Conservation (phyloP, 208 protist species). For the Trypanosoma caninum region DNA sequence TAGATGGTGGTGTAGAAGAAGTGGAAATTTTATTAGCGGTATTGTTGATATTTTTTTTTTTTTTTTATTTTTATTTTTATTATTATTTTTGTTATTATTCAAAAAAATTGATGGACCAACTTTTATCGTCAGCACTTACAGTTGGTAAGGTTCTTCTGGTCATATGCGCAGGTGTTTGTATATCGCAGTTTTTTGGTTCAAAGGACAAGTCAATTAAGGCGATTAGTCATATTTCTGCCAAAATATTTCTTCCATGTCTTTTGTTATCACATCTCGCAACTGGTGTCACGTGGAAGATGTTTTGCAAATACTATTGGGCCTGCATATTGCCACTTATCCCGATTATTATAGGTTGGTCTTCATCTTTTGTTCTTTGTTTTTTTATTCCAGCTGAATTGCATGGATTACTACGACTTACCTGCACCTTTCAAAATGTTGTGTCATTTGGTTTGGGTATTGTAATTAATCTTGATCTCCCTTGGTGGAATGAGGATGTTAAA, state of each 20-base stretch:
- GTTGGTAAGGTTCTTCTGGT: conserved; percentile 27
- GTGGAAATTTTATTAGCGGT: neutral
- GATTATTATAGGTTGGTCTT: conserved; percentile 29
- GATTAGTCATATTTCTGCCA: conserved; percentile 22
- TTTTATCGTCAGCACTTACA: conserved; percentile 11
- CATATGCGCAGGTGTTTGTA: conserved; percentile 1
- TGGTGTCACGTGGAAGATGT: conserved; percentile 28
- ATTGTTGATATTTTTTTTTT: conserved; percentile 1
- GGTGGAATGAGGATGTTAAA: conserved; percentile 24
- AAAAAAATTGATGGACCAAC: conserved; percentile 6
- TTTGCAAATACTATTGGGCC: conserved; percentile 43
- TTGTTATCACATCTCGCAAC: conserved; percentile 16
- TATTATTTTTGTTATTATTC: conserved; percentile 7
- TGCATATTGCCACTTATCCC: conserved; percentile 45
- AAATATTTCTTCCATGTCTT: conserved; percentile 25
- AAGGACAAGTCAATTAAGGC: conserved; percentile 17
- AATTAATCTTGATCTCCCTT: conserved; percentile 32
- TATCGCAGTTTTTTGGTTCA: conserved; percentile 10
- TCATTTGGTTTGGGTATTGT: conserved; percentile 35
- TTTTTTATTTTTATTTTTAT: conserved; percentile 9
- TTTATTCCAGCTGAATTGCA: conserved; percentile 26
- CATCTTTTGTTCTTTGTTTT: conserved; percentile 12
- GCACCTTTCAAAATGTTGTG: conserved; percentile 51
- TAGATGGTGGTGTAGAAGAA: too few relatives aligned
- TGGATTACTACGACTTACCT: conserved; percentile 32